Conservation (phyloP, 1,284 basidiomycete genomes). For the Apiotrichum siamense region DNA sequence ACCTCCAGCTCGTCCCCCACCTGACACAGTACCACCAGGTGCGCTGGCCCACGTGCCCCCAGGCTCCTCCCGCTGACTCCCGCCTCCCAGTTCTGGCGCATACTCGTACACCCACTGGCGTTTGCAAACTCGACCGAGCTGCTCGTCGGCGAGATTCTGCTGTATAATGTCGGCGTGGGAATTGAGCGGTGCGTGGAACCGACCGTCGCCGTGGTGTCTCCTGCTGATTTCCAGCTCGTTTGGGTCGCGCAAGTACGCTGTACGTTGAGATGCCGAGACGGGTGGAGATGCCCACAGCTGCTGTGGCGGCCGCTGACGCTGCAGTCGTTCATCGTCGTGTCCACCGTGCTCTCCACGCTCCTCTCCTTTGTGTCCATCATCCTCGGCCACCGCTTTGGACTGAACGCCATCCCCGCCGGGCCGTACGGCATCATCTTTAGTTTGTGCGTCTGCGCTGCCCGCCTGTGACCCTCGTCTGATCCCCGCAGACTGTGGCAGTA, state of each 20-base stretch:
- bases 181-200: conserved; percentile 58
- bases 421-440: conserved; percentile 59
- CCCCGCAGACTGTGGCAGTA: conserved; percentile 65
- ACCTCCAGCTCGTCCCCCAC: conserved; percentile 57
- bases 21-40: conserved; percentile 49
- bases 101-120: conserved; percentile 66
- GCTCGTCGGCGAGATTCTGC: conserved; percentile 64
- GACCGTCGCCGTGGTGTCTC: too few relatives aligned
- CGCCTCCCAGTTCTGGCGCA: conserved; percentile 81
- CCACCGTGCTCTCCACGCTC: conserved; percentile 60
- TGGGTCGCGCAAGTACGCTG: conserved; percentile 81
- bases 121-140: conserved; percentile 81
- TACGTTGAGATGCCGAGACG: conserved; percentile 47
- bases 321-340: conserved; percentile 69
- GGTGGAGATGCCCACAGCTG: background rate
- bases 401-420: conserved; percentile 69
- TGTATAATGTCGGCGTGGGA: conserved; percentile 66
- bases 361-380: conserved; percentile 61
- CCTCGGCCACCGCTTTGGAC: conserved; percentile 57
- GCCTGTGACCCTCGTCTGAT: background rate
- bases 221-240: conserved; percentile 53
- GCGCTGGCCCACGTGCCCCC: too few relatives aligned
- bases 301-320: background rate
- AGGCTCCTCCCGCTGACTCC: background rate
- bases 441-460: conserved; percentile 32